Percentiles rank a stretch among this genome's conserved stretches.
phyloP scores from a whole-genome alignment of 2,329 filamentous ascomycete species.

The Cladosporium oxysporum region DNA sequence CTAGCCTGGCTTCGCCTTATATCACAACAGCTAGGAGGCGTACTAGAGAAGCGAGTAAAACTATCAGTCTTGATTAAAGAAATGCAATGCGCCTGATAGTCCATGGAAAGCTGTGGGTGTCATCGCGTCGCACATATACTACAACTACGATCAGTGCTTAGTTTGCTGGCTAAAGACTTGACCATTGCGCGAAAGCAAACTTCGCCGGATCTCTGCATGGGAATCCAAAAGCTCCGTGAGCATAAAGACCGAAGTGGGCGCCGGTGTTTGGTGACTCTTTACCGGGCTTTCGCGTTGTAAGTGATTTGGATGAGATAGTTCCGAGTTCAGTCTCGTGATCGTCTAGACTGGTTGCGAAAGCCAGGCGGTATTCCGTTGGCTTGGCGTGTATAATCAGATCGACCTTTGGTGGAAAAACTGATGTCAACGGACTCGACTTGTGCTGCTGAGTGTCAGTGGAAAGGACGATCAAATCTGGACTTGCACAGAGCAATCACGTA shows the following conservation, averaged over 20 bases:
- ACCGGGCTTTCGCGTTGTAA: background rate
- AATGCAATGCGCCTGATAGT: background rate
- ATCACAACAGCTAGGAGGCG: too few relatives aligned
- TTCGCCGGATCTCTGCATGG: background rate
- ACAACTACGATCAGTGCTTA: background rate
- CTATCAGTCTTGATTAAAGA: too few relatives aligned
- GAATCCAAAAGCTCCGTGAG: background rate
- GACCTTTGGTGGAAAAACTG: background rate
- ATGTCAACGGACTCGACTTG: background rate
- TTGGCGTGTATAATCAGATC: background rate
- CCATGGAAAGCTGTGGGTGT: background rate
- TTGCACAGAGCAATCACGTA: too few relatives aligned
- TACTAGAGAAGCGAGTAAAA: too few relatives aligned
- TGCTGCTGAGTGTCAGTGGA: too few relatives aligned
- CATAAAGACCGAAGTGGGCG: background rate
- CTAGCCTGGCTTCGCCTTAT: too few relatives aligned
- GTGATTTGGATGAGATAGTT: background rate
- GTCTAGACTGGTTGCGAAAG: background rate
- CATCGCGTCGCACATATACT: background rate
- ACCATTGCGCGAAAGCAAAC: background rate
- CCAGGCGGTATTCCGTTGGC: background rate
- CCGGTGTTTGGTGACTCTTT: background rate
- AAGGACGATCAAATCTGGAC: too few relatives aligned
- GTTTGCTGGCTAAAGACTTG: background rate
- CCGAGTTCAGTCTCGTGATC: background rate